Base-by-base conservation (phyloP, 306 rosid species). In the Coriaria nepalensis region DNA sequence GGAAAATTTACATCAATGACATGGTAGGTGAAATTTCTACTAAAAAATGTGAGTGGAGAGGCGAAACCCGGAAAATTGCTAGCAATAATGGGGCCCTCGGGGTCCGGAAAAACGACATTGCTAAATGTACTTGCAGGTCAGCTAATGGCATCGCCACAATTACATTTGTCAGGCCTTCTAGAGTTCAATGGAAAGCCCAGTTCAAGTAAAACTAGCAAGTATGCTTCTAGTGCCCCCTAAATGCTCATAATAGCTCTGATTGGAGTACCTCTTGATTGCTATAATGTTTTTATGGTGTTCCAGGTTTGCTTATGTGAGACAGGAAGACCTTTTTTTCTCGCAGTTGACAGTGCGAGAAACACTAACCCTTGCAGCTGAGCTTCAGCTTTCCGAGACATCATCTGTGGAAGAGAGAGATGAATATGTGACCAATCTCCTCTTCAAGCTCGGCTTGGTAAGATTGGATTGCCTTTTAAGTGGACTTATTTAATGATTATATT, bases 21-120 rank as follows among this genome's bases (percentile, higher is more conserved):
- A 5, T 58, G 54, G 33, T 58, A 88, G 97, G 88, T 72, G 65
- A 57, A 93, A 40, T 81, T 81, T 73, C 56, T 88, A 62, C 82
- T 88, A 13, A 81, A 71, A 52, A 74, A 79, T 56, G 77, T 84
- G 50, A 79, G 69, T 6, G 97, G 97, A 44, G 92, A 73, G 66
- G 97, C 97, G 11, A 79, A 67, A 35, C 97, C 93, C 8, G 95
- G 95, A 55, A 78, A 86, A 45, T 57, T 90, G 13, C 49, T 84
- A 46, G 97, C 97, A 39, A 77, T 90, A 43, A 79, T 90, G 95
- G 97, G 97, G 38, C 97, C 97, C n/a, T 90, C 95, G 7, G 97
- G 95, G 42, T 84, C 97, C 6, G 97, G 97, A 62, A 90, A 90
- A 75, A 90, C 97, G 53, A 81, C 93, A 9, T 55, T 90, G 82